Evolutionary conservation across 176 grass and related monocot genomes (phyloP).

Genomic region (Microstegium vimineum): DNA sequence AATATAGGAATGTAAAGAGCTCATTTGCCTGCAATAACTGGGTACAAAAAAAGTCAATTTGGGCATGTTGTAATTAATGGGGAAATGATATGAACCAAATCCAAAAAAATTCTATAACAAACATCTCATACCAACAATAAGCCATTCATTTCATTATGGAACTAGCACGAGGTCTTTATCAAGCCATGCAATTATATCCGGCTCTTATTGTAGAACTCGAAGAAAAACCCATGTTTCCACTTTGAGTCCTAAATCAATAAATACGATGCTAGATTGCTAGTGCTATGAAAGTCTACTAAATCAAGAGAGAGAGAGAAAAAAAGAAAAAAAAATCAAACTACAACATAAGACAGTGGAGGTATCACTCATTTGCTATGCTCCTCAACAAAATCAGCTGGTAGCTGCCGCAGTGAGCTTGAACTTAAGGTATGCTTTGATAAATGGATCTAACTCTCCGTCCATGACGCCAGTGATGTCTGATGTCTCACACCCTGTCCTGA

Average conservation of each 20-base stretch:
- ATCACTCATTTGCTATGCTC: slow-evolving; percentile 29
- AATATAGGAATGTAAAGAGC: too few species aligned
- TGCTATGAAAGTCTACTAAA: too few species aligned
- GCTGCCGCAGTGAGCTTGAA: slow-evolving; percentile 46
- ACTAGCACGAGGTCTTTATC: not conserved
- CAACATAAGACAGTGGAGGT: not conserved
- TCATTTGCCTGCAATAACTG: too few species aligned
- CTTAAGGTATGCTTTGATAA: slow-evolving; percentile 79
- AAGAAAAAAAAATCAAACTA: too few species aligned
- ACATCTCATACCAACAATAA: not conserved
- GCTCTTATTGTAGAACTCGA: not conserved
- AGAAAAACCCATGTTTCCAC: not conserved
- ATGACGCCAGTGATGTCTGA: slow-evolving; percentile 70
- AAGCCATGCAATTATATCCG: not conserved
- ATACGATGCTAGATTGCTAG: too few species aligned
- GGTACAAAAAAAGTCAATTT: too few species aligned
- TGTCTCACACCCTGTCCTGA: slow-evolving; percentile 66
- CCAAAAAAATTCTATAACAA: not conserved
- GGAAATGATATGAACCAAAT: not conserved
- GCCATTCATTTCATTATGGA: not conserved
- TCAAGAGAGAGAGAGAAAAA: too few species aligned
- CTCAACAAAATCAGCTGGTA: not conserved
- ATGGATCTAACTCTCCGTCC: slow-evolving; percentile 79
- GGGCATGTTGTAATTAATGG: too few species aligned
- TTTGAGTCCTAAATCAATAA: not conserved